Evolutionary conservation across 805 yeast genomes (phyloP).

Genomic region (Spathaspora arborariae): DNA sequence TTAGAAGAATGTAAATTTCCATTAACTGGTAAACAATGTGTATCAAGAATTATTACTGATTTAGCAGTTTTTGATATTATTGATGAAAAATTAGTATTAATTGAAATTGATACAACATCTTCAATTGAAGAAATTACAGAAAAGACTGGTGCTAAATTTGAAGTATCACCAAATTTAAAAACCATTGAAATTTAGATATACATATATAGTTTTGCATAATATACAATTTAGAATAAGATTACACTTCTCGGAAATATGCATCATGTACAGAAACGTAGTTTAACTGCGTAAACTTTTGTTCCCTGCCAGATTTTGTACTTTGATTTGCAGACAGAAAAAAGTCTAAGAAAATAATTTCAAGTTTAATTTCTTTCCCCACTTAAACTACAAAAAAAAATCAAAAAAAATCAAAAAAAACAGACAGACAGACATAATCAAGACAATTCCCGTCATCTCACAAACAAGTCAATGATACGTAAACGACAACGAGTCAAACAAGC

Average conservation of each 20-base stretch:
- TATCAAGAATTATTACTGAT: slow-evolving; percentile 44
- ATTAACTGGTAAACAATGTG: slow-evolving; percentile 44
- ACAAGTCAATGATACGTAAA: slow-evolving; percentile 2
- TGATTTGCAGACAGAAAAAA: neutral
- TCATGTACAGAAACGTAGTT: neutral
- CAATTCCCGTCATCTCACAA: neutral
- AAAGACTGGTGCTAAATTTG: slow-evolving; percentile 40
- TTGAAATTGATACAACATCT: slow-evolving; percentile 40
- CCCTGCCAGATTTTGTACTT: neutral
- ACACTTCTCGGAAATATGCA: neutral
- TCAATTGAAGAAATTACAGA: slow-evolving; percentile 35
- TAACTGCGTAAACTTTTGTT: neutral
- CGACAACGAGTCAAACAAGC: slow-evolving; percentile 20
- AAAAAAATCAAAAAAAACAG: neutral
- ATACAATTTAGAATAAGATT: no score
- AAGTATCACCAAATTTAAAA: slow-evolving; percentile 25
- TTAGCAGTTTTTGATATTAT: slow-evolving; percentile 47
- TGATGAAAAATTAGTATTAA: slow-evolving; percentile 31
- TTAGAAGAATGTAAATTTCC: slow-evolving; percentile 43
- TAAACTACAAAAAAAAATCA: no score
- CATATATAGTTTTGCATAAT: neutral
- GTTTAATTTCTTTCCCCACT: neutral
- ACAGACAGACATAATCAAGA: neutral
- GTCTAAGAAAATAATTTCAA: neutral
- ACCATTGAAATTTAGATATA: slow-evolving; percentile 7